Percentiles rank a stretch among this genome's conserved stretches.
Conservation (phyloP, 306 rosid genomes). For the Luffa acutangula region DNA sequence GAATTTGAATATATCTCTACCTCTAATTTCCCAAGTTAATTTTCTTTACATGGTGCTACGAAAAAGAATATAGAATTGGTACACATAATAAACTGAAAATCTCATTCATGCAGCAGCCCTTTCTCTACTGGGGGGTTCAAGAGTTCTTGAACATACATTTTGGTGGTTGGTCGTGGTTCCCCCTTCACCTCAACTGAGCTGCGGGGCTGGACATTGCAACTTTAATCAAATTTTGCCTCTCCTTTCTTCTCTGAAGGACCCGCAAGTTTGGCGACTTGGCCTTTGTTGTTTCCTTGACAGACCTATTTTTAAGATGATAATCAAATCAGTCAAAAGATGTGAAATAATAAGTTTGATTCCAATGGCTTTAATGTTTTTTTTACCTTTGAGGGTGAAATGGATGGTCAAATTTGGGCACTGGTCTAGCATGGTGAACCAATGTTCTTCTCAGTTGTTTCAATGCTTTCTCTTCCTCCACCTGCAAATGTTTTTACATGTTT, state of each 20-base stretch:
- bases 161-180: neutral
- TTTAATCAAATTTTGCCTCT: slow-evolving; percentile 33
- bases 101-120: neutral
- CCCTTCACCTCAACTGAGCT: slow-evolving; percentile 38
- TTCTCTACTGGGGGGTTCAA: neutral
- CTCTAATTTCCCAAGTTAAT: neutral
- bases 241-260: slow-evolving; percentile 50
- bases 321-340: neutral
- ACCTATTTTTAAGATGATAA: slow-evolving; percentile 20
- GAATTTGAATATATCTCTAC: neutral
- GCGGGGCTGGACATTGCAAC: slow-evolving; percentile 64
- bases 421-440: slow-evolving; percentile 83
- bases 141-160: slow-evolving; percentile 3
- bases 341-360: neutral
- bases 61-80: neutral
- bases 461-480: slow-evolving; percentile 92
- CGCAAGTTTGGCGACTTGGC: slow-evolving; percentile 76
- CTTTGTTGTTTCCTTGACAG: slow-evolving; percentile 46
- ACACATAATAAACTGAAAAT: neutral
- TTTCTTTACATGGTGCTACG: neutral
- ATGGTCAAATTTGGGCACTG: slow-evolving; percentile 58
- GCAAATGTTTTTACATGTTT: slow-evolving; percentile 3
- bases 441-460: slow-evolving; percentile 83
- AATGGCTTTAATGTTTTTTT: neutral
- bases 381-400: slow-evolving; percentile 88